Conservation (phyloP, 2,329 filamentous ascomycete species). For the Rhinocladiella similis region DNA sequence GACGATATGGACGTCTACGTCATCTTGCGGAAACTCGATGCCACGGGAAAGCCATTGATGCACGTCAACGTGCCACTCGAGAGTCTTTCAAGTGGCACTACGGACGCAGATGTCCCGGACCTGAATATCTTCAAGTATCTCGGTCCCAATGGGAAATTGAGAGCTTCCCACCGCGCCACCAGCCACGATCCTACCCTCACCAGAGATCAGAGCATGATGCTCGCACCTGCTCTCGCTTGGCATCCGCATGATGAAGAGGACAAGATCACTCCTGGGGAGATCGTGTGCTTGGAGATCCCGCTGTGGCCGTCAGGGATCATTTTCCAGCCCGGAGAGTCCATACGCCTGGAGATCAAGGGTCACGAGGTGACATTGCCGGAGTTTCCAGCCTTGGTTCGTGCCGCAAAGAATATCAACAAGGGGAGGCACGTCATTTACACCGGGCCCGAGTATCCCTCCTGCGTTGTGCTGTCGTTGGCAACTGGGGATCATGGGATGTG, state of each 20-base stretch:
- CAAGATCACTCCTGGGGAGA: conserved; percentile 42
- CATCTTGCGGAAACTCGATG: conserved; percentile 46
- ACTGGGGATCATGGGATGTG: not conserved
- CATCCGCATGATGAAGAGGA: conserved; percentile 44
- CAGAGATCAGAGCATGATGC: conserved; percentile 20
- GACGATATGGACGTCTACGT: conserved; percentile 50
- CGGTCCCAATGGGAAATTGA: conserved; percentile 46
- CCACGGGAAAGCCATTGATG: conserved; percentile 42
- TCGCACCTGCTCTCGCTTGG: conserved; percentile 24
- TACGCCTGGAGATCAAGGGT: conserved; percentile 19
- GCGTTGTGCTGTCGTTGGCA: conserved; percentile 14
- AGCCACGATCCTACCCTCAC: conserved; percentile 37
- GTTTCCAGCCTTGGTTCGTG: conserved; percentile 14
- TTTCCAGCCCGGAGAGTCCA: conserved; percentile 44
- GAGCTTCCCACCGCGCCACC: conserved; percentile 46
- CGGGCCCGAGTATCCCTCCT: conserved; percentile 12
- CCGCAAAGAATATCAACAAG: conserved; percentile 5
- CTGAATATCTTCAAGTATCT: conserved; percentile 41
- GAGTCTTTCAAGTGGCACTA: conserved; percentile 32
- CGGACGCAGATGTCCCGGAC: conserved; percentile 36
- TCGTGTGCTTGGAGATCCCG: conserved; percentile 50
- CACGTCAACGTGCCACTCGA: conserved; percentile 47
- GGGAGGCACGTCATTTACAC: conserved; percentile 15
- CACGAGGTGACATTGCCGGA: conserved; percentile 21
- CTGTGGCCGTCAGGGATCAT: conserved; percentile 51